Conservation (phyloP, 371 early-diverging fungal species). For the Haplosporangium sp. region DNA sequence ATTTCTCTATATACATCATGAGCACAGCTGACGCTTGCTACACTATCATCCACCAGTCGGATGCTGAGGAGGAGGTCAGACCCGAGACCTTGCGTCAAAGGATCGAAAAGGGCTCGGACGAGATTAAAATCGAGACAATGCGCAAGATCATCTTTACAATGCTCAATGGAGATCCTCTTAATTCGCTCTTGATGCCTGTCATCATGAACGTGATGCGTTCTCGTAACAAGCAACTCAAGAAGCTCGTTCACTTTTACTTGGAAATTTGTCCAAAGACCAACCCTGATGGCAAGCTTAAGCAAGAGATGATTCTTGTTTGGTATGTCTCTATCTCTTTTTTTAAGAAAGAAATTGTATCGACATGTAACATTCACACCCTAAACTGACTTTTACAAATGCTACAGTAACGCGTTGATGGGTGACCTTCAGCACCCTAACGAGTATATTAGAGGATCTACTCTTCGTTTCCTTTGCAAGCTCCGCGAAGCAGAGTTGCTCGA, state of each 20-base stretch:
- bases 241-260: conserved; percentile 95
- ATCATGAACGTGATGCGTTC: conserved; percentile 96
- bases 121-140: conserved; percentile 92
- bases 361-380: neutral
- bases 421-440: conserved; percentile 99
- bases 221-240: conserved; percentile 94
- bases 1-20: conserved; percentile 22
- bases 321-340: conserved; percentile 40
- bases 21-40: conserved; percentile 69
- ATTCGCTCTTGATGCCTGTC: conserved; percentile 93
- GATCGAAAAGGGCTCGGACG: conserved; percentile 94
- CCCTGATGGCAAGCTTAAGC: conserved; percentile 92
- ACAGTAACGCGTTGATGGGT: conserved; percentile 94
- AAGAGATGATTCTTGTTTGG: conserved; percentile 97
- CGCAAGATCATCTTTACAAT: conserved; percentile 89
- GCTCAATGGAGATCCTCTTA: conserved; percentile 93
- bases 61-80: conserved; percentile 71
- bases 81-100: conserved; percentile 78
- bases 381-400: neutral
- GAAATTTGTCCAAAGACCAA: conserved; percentile 95
- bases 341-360: neutral
- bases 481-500: conserved; percentile 94
- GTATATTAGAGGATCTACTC: conserved; percentile 96
- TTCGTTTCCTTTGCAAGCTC: conserved; percentile 96
- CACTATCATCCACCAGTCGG: conserved; percentile 77